These are phyloP conservation scores for Corymbia maculata DNA, from an alignment of 345 rosid genomes.

Conservation along the genomic window DNA sequence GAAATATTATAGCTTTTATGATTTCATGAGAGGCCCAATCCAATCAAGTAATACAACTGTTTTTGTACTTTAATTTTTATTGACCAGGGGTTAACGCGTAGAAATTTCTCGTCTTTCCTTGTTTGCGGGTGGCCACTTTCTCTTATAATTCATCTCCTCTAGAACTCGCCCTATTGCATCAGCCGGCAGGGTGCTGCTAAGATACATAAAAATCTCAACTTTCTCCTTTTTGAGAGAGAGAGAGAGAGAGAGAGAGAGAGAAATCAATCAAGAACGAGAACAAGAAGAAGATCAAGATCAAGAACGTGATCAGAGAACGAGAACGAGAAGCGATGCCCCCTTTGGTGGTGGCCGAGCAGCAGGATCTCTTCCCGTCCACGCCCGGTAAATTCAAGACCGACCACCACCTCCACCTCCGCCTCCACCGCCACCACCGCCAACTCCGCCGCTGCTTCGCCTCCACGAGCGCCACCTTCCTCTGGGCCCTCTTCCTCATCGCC, in stretches of 20 bases:
- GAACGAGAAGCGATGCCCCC: conserved; percentile 40
- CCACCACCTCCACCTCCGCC: conserved; percentile 10
- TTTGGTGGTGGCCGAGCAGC: conserved; percentile 21
- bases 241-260: not conserved
- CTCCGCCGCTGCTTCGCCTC: conserved; percentile 80
- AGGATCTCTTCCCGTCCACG: conserved; percentile 78
- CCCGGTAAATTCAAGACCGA: conserved; percentile 91
- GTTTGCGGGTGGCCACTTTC: not conserved
- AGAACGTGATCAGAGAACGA: not conserved
- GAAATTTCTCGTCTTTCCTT: not conserved
- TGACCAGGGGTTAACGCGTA: not conserved
- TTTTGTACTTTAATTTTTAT: not conserved
- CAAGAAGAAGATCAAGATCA: not conserved
- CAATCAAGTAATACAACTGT: not conserved
- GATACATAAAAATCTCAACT: not conserved
- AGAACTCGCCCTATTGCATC: not conserved
- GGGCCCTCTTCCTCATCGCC: conserved; percentile 90
- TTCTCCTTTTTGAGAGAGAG: not conserved
- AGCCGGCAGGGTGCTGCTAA: not conserved
- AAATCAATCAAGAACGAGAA: not conserved
- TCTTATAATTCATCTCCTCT: not conserved
- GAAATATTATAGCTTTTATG: too few relatives aligned
- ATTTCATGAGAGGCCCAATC: not conserved
- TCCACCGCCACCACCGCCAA: conserved; percentile 31
- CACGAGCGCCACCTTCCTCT: conserved; percentile 78